Evolutionary conservation across 495 filamentous ascomycete species (phyloP), one percentile per base, ranked within the genome.

Genomic region (Choiromyces venosus): DNA sequence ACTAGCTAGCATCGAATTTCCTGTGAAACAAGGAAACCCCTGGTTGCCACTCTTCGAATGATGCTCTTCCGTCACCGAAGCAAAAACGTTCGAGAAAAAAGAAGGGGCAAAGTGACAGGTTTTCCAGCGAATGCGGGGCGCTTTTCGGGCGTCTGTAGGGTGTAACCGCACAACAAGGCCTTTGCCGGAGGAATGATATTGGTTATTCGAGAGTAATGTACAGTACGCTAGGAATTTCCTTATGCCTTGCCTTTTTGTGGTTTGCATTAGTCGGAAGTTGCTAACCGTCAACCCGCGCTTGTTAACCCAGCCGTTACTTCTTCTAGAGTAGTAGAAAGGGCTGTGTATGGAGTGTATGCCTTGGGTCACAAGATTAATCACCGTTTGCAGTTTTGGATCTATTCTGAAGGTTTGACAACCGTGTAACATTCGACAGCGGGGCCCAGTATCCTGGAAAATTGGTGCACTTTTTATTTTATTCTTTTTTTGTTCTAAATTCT

Each of bases 21-120:
- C 4, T 56, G 39, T 70, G 74, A 70, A 73, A 69, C 75, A 77
- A 70, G 75, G 75, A 67, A 67, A 73, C 68, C 69, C 72, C 75
- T 77, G 71, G 75, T 69, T 65, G 70, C 70, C 75, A 77, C 75
- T 69, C 74, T 68, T 77, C 69, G 70, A 77, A 69, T 76, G 74
- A 66, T 77, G 74, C 69, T 46, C 70, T 77, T 73, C 69, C 66
- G 75, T 70, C 74, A 65, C 75, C 71, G 39, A 61, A 68, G 66
- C 68, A 42, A 75, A 75, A 70, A 77, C 67, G 70, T 77, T 77
- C 75, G 75, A 77, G 75, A 77, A 77, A 77, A 74, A 74, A 77
- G 25, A 33, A 61, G 25, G 75, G 75, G 75, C 65, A 56, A 66
- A 72, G 73, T 61, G 75, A 77, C 69, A 71, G 75, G 74, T 36